A percentile compares a stretch with the other conserved stretches of the same genome.
phyloP scores from a whole-genome alignment of 768 basidiomycete species.

The Gloeophyllum trabeum region DNA sequence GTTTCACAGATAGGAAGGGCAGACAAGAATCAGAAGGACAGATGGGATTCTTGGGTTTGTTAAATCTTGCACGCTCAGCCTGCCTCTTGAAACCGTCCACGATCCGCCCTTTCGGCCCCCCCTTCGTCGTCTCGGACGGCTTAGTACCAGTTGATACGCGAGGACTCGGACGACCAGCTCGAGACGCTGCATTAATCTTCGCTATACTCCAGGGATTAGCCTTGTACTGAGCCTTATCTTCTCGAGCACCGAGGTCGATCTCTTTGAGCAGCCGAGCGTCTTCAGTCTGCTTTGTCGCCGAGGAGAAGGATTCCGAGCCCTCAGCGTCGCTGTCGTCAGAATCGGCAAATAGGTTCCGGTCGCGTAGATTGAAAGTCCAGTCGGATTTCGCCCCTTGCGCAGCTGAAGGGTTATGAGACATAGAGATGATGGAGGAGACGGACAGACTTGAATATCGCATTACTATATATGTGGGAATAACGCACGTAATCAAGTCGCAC shows the following conservation, averaged over 20 bases:
- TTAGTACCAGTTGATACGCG: background rate
- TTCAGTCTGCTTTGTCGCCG: conserved; percentile 5
- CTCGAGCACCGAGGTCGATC: conserved; percentile 47
- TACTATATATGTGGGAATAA: no score
- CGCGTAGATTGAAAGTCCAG: conserved; percentile 21
- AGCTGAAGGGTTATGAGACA: no score
- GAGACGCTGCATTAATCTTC: conserved; percentile 60
- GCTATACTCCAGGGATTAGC: conserved; percentile 79
- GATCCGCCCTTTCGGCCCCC: conserved; percentile 17
- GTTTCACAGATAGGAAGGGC: no score
- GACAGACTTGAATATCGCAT: no score
- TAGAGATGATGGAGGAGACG: no score
- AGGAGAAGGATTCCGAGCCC: background rate
- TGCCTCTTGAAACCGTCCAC: conserved; percentile 37
- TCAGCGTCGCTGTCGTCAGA: conserved; percentile 7
- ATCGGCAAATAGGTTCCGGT: conserved; percentile 13
- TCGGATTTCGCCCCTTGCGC: no score
- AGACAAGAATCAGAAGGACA: no score
- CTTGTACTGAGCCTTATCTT: conserved; percentile 53
- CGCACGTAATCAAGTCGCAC: no score
- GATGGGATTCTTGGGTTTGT: no score
- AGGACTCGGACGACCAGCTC: conserved; percentile 14
- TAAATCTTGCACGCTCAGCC: no score
- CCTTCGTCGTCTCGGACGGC: background rate
- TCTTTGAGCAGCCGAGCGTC: conserved; percentile 27